A percentile compares a stretch with the other conserved stretches of the same genome.
Evolutionary conservation across 495 filamentous ascomycete genomes (phyloP).

Genomic region (Aspergillus nanangensis): DNA sequence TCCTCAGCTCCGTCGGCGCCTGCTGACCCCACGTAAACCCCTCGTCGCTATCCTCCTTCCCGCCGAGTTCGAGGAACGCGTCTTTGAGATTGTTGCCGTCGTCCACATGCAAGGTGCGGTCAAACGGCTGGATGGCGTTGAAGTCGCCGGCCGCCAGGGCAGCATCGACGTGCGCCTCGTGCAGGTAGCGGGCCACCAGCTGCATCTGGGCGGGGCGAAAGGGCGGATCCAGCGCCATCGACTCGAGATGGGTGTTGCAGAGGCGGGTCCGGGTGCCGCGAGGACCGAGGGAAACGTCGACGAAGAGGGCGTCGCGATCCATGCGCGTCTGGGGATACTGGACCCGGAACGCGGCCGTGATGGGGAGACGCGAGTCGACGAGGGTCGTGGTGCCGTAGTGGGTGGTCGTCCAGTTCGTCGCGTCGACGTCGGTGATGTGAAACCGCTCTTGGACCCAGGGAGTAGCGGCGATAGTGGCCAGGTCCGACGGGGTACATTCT

Average conservation of each 20-base stretch:
- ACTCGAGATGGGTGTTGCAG: constrained; percentile 10
- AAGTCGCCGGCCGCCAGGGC: constrained; percentile 4
- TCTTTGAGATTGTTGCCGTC: constrained; percentile 9
- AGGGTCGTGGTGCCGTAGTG: constrained; percentile 8
- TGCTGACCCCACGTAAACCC: constrained; percentile 13
- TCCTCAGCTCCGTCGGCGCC: not conserved
- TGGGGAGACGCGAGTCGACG: not conserved
- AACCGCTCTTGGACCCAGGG: constrained; percentile 5
- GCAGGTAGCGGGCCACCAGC: constrained; percentile 1
- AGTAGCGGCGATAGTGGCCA: not conserved
- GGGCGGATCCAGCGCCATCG: constrained; percentile 3
- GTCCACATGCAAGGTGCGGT: constrained; percentile 3
- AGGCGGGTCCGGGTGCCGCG: not conserved
- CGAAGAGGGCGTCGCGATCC: constrained; percentile 11
- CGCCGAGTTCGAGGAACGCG: constrained; percentile 7
- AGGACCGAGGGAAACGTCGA: not conserved
- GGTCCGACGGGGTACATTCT: constrained; percentile 7
- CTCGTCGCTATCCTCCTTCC: constrained; percentile 3
- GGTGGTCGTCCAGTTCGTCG: not conserved
- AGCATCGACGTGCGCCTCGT: not conserved
- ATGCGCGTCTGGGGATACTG: constrained; percentile 7
- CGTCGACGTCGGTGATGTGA: constrained; percentile 4
- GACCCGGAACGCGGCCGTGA: not conserved
- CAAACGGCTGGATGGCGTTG: constrained; percentile 11
- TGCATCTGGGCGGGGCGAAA: constrained; percentile 6